A percentile compares a stretch with the other conserved stretches of the same genome.
Conservation (phyloP, 257 asterid species). For the Solanum rostratum region DNA sequence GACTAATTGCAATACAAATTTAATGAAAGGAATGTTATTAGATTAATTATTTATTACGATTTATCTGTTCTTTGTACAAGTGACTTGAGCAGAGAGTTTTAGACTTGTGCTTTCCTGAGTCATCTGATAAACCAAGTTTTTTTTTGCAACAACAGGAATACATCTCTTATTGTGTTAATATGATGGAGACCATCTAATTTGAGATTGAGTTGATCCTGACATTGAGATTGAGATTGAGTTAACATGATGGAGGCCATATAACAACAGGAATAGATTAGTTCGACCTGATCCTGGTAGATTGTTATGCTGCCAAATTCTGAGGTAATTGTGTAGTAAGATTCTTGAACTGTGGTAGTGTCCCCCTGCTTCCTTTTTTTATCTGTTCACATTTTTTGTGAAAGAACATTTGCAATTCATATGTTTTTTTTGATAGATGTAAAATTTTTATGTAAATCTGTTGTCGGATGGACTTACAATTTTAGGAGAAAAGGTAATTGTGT, state of each 20-base stretch:
- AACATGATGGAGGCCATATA: not conserved
- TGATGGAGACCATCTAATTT: too few species aligned
- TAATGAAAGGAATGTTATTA: too few species aligned
- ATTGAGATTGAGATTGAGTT: too few species aligned
- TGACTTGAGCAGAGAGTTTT: too few species aligned
- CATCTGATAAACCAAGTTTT: too few species aligned
- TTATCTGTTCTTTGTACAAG: not conserved
- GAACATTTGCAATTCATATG: not conserved
- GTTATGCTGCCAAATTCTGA: slow-evolving; percentile 8
- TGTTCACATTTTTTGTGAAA: not conserved
- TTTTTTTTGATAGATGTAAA: too few species aligned
- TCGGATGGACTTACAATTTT: too few species aligned
- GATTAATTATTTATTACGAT: not conserved
- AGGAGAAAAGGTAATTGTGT: not conserved
- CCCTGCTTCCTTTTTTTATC: not conserved
- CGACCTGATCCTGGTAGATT: slow-evolving; percentile 3
- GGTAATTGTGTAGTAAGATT: slow-evolving; percentile 4
- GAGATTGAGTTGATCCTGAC: too few species aligned
- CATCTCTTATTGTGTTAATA: too few species aligned
- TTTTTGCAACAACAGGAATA: too few species aligned
- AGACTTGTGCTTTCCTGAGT: not conserved
- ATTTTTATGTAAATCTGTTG: too few species aligned
- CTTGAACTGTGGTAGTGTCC: not conserved
- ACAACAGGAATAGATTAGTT: slow-evolving; percentile 3
- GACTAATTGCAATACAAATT: not conserved